Base-by-base conservation (phyloP, 75 land plant species). In the Sequoiadendron giganteum region DNA sequence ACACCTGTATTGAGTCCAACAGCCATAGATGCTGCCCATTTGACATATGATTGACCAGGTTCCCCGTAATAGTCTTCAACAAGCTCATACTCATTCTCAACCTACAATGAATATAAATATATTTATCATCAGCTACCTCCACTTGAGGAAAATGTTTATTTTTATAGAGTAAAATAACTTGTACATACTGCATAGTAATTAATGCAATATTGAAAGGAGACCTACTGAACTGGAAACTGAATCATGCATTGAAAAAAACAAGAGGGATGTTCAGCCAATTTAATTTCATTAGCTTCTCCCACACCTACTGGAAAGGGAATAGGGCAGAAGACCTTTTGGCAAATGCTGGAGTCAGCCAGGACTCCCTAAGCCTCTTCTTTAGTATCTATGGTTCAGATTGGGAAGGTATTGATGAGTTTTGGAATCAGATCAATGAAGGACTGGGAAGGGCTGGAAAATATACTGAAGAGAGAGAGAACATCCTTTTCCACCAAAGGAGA, bases 1-100 rank as follows among this genome's bases (percentile, higher is more conserved):
- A 94, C 93, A 78, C 96, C 94, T n/a, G 90, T 87, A 61, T 87
- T 45, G 7, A 89, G 58, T 0, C 54, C 78, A 87, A 80, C 56
- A 13, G 99, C 99, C 99, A 97, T 93, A 42, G 90, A 61, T 73
- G 95, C 99, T 78, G 97, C 99, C 99, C 99, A 97, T 11, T 86
- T 52, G n/a, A 95, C 91, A 86, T 97, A 97, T 34, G 91, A 86
- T 1, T 82, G 55, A 56, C 91, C 91, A 82, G 91, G 85, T 58
- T 79, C 90, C 85, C 92, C 92, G 87, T 58, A 93, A 56, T 87
- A 86, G 84, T 85, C 85, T 88, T 93, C 92, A 49, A 95, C 87
- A 77, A 88, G 92, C 70, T 90, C 92, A 91, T 93, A 97, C 86
- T 97, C 99, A 88, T 97, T 97, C 90, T 97, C 99, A 86, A 97